Conservation (phyloP, 2,329 filamentous ascomycete species). For the Diaporthe amygdali region DNA sequence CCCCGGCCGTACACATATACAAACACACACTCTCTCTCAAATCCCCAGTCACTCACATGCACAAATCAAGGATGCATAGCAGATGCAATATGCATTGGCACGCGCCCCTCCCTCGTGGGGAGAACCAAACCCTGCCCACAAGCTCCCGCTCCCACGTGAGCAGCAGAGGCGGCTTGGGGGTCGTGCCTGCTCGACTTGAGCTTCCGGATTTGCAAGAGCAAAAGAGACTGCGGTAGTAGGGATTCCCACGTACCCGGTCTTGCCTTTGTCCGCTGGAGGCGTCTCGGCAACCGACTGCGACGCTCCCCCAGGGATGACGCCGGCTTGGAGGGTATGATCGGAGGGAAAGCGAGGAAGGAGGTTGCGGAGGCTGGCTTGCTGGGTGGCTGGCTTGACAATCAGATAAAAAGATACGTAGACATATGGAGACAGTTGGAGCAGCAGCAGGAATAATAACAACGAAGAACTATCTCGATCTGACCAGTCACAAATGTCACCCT, state of each 20-base stretch:
- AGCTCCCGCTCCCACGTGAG: slow-evolving; percentile 6
- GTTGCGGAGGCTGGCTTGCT: not conserved
- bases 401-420: too few species aligned
- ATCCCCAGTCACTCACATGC: not conserved
- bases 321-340: not conserved
- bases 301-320: not conserved
- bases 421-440: not conserved
- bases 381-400: too few species aligned
- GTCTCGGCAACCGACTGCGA: not conserved
- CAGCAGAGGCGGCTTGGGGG: not conserved
- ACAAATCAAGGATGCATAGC: not conserved
- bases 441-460: too few species aligned
- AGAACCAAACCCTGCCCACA: not conserved
- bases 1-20: not conserved
- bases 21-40: too few species aligned
- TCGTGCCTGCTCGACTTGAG: not conserved
- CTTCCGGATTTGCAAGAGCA: too few species aligned
- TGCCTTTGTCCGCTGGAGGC: not conserved
- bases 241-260: not conserved
- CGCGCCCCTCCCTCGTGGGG: not conserved
- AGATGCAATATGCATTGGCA: not conserved
- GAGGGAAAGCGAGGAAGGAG: not conserved
- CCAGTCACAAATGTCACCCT: not conserved
- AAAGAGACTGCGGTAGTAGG: not conserved
- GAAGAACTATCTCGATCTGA: not conserved